A percentile compares a stretch with the other conserved stretches of the same genome.
Conservation (phyloP, 345 rosid genomes). For the Eucalyptus cloeziana region DNA sequence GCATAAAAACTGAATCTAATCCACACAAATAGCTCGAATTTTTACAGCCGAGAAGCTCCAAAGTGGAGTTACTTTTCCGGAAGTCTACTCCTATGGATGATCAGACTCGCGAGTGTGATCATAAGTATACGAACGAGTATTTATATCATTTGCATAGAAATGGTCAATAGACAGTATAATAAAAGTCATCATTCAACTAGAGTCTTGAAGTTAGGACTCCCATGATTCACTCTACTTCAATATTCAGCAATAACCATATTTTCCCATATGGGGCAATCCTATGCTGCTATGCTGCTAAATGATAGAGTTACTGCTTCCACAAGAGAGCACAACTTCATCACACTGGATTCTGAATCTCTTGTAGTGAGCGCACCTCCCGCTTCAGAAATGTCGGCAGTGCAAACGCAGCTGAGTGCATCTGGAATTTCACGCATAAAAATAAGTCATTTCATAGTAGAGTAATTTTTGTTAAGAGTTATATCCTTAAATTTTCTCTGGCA, state of each 20-base stretch:
- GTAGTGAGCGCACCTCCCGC: constrained; percentile 60
- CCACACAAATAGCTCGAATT: neutral
- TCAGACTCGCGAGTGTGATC: neutral
- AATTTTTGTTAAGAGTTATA: neutral
- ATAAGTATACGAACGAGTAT: neutral
- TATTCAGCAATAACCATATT: neutral
- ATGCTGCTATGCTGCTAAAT: neutral
- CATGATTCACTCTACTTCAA: neutral
- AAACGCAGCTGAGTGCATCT: constrained; percentile 86
- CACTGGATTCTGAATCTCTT: neutral
- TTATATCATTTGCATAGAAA: neutral
- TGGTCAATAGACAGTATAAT: neutral
- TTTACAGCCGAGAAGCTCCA: neutral
- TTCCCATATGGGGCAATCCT: neutral
- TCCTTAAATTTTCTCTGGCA: neutral
- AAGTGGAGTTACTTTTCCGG: neutral
- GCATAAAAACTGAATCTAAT: neutral
- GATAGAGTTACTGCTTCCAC: neutral
- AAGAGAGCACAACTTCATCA: neutral
- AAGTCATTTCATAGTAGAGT: neutral
- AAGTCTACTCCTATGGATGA: neutral
- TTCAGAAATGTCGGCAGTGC: constrained; percentile 73
- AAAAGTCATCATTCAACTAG: neutral
- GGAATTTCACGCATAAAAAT: neutral
- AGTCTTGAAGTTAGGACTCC: neutral